Evolutionary conservation across 2,329 filamentous ascomycete species (phyloP).

Genomic region (Myriangium duriaei): DNA sequence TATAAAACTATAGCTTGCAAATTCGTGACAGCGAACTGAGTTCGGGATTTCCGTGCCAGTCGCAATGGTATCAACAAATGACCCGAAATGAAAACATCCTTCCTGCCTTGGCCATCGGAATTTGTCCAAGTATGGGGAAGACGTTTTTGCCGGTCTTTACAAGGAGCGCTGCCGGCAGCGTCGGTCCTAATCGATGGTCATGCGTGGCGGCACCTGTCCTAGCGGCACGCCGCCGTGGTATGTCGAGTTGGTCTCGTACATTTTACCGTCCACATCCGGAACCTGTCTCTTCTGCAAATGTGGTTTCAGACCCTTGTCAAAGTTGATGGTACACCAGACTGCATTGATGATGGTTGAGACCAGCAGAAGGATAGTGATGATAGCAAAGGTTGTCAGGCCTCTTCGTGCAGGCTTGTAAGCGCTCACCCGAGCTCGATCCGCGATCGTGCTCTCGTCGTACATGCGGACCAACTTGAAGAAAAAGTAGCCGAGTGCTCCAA

Average conservation of each 20-base stretch:
- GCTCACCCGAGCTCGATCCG: slow-evolving; percentile 19
- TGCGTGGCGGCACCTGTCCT: slow-evolving; percentile 22
- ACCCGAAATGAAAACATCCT: too few relatives aligned
- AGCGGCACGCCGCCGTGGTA: slow-evolving; percentile 17
- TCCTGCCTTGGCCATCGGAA: too few relatives aligned
- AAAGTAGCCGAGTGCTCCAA: slow-evolving; percentile 86
- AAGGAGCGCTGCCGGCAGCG: slow-evolving; percentile 8
- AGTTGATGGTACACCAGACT: slow-evolving; percentile 79
- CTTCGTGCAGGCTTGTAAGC: slow-evolving; percentile 69
- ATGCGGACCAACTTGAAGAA: slow-evolving; percentile 97
- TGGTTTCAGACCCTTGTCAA: slow-evolving; percentile 75
- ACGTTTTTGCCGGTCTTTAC: too few relatives aligned
- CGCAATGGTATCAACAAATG: too few relatives aligned
- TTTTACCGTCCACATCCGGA: slow-evolving; percentile 37
- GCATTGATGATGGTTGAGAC: slow-evolving; percentile 80
- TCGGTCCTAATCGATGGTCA: slow-evolving; percentile 36
- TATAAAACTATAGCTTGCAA: too few relatives aligned
- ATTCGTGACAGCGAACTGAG: too few relatives aligned
- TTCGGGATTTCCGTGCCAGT: too few relatives aligned
- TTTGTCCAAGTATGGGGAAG: too few relatives aligned
- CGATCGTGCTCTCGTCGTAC: slow-evolving; percentile 48
- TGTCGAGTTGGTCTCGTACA: slow-evolving; percentile 18
- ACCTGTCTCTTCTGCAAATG: slow-evolving; percentile 57
- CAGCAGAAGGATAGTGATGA: slow-evolving; percentile 82
- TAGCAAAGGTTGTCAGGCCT: slow-evolving; percentile 83